Percentiles rank a stretch among this genome's conserved stretches.
Conservation (phyloP, 495 filamentous ascomycete genomes). For the Astrothelium macrocarpum region DNA sequence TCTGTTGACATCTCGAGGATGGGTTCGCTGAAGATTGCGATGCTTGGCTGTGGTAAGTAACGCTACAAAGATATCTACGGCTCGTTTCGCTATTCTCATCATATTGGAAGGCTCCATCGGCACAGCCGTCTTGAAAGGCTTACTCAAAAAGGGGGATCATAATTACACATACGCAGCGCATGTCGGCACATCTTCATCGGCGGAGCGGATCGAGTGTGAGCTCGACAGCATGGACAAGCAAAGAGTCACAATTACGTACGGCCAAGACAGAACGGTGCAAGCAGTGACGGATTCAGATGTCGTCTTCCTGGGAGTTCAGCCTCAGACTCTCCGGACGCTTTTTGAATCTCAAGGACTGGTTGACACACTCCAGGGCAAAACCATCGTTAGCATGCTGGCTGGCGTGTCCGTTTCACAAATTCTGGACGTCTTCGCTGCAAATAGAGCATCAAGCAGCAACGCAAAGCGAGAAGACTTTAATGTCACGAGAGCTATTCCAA, state of each 20-base stretch:
- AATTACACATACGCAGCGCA: not conserved
- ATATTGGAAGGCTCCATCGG: conserved; percentile 7
- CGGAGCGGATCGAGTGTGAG: not conserved
- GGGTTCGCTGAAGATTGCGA: not conserved
- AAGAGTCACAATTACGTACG: conserved; percentile 1
- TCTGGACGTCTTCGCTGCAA: not conserved
- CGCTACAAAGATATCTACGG: not conserved
- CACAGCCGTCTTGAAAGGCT: conserved; percentile 7
- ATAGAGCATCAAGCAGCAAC: not conserved
- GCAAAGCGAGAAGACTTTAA: conserved; percentile 6
- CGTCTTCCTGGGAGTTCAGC: conserved; percentile 6
- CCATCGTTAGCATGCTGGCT: conserved; percentile 10
- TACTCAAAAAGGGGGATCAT: not conserved
- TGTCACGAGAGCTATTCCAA: conserved; percentile 10
- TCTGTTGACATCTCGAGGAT: not conserved
- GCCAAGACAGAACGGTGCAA: not conserved
- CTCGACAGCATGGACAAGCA: not conserved
- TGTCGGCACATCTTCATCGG: not conserved
- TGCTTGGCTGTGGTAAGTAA: conserved; percentile 11
- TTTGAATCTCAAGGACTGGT: not conserved
- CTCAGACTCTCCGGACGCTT: not conserved
- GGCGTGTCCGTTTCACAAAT: conserved; percentile 6
- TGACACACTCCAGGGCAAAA: conserved; percentile 1
- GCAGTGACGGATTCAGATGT: conserved; percentile 5
- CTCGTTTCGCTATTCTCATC: not conserved